Evolutionary conservation across 495 filamentous ascomycete genomes (phyloP).

Genomic region (Aspergillus haitiensis): DNA sequence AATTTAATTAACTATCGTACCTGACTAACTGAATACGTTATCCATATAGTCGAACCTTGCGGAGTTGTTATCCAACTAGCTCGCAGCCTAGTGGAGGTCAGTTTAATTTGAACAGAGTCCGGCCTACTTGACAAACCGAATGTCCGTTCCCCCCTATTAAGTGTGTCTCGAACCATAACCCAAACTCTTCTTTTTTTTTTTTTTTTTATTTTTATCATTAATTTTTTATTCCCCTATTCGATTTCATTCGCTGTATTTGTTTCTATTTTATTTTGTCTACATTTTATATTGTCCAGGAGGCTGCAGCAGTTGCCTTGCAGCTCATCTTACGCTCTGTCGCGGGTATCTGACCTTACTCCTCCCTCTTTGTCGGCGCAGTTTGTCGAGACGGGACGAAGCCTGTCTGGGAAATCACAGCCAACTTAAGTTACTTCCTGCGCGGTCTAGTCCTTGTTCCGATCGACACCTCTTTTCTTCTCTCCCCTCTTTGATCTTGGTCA

Average conservation of each 20-base stretch:
- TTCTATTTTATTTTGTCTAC: no score
- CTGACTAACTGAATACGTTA: slow-evolving; percentile 3
- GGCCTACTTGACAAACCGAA: slow-evolving; percentile 16
- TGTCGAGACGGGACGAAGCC: slow-evolving; percentile 1
- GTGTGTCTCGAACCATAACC: not conserved
- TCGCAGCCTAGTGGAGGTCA: slow-evolving; percentile 19
- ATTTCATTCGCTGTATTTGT: not conserved
- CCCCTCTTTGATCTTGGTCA: slow-evolving; percentile 14
- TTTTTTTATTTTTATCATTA: not conserved
- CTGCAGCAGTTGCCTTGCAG: no score
- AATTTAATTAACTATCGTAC: slow-evolving; percentile 1
- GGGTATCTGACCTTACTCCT: slow-evolving; percentile 1
- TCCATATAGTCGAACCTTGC: slow-evolving; percentile 8
- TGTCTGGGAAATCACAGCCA: slow-evolving; percentile 12
- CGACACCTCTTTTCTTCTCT: slow-evolving; percentile 4
- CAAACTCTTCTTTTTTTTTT: not conserved
- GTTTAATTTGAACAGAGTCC: slow-evolving; percentile 22
- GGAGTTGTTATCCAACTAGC: slow-evolving; percentile 16
- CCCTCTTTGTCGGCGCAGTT: slow-evolving; percentile 8
- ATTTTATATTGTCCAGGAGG: no score
- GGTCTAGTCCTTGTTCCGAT: slow-evolving; percentile 12
- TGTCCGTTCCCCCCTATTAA: slow-evolving; percentile 12
- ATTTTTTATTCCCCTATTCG: not conserved
- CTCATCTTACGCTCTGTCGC: not conserved
- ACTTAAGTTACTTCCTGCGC: not conserved